Conservation (phyloP, 495 filamentous ascomycete genomes). For the Penicillium riverlandense region DNA sequence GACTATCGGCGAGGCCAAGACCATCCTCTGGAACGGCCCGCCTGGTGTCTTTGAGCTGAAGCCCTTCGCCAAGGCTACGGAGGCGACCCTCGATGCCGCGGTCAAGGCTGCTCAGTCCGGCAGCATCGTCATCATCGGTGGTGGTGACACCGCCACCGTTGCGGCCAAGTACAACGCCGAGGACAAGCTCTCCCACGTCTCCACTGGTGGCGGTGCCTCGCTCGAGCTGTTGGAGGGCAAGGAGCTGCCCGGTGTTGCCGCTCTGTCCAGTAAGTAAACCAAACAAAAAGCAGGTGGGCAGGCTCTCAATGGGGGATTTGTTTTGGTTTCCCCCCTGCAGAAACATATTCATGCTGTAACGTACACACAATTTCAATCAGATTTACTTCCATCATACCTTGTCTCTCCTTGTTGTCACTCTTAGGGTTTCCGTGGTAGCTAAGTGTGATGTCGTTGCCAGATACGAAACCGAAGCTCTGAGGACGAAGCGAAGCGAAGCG, state of each 20-base stretch:
- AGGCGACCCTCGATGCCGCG: conserved; percentile 79
- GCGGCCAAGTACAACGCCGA: conserved; percentile 95
- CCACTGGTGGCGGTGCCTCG: conserved; percentile 91
- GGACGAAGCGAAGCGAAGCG: not conserved
- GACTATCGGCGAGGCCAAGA: conserved; percentile 81
- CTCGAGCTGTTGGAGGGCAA: conserved; percentile 97
- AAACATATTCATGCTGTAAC: conserved; percentile 22
- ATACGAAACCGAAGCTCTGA: conserved; percentile 24
- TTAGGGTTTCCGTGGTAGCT: not conserved
- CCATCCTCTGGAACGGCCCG: conserved; percentile 98
- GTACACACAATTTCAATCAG: conserved; percentile 10
- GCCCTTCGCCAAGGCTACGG: conserved; percentile 84
- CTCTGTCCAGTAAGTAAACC: conserved; percentile 82
- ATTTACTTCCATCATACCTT: too few relatives aligned
- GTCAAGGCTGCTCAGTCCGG: conserved; percentile 71
- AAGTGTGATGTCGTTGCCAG: conserved; percentile 7
- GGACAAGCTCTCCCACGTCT: conserved; percentile 95
- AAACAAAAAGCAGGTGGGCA: conserved; percentile 1
- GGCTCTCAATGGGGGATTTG: too few relatives aligned
- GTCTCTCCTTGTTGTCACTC: too few relatives aligned
- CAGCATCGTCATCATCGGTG: conserved; percentile 95
- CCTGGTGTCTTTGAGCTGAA: conserved; percentile 97
- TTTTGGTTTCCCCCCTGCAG: not conserved
- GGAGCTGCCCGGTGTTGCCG: conserved; percentile 86
- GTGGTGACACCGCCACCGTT: conserved; percentile 96